Evolutionary conservation across 495 filamentous ascomycete genomes (phyloP).

Genomic region (Geopyxis carbonaria): DNA sequence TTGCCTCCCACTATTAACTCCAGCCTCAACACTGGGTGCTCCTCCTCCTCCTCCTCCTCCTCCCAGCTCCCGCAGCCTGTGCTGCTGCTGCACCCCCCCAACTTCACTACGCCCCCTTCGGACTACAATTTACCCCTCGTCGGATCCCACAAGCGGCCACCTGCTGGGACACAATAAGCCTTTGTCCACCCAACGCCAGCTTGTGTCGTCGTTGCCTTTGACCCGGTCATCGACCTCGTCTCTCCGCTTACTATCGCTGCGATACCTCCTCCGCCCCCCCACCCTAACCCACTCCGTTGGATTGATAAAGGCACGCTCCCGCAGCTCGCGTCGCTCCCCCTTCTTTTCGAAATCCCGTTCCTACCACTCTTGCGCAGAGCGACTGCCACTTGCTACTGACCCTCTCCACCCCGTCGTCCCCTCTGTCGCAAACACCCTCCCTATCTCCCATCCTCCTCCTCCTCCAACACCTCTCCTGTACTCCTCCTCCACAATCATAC

Average conservation of each 20-base stretch:
- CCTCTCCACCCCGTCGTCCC: conserved; percentile 1
- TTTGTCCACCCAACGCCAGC: too few species aligned
- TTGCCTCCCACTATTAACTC: too few species aligned
- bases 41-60: too few species aligned
- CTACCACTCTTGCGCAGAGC: not conserved
- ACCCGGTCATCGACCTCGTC: not conserved
- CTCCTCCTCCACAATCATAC: not conserved
- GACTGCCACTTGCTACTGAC: not conserved
- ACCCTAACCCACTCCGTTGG: not conserved
- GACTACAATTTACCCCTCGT: conserved; percentile 1
- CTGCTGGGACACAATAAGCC: too few species aligned
- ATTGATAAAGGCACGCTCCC: not conserved
- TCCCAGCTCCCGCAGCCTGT: too few species aligned
- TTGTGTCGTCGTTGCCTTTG: not conserved
- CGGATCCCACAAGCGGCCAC: too few species aligned
- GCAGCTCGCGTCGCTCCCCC: not conserved
- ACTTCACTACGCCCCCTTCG: not conserved
- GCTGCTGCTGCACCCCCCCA: too few species aligned
- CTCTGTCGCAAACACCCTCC: not conserved
- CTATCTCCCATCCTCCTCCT: not conserved
- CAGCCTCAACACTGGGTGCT: too few species aligned
- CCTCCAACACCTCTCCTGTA: not conserved
- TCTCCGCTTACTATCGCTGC: not conserved
- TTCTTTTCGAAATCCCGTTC: conserved; percentile 1
- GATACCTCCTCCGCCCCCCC: not conserved